phyloP scores from a whole-genome alignment of 2,329 filamentous ascomycete species.

The Mycocentrospora acerina region DNA sequence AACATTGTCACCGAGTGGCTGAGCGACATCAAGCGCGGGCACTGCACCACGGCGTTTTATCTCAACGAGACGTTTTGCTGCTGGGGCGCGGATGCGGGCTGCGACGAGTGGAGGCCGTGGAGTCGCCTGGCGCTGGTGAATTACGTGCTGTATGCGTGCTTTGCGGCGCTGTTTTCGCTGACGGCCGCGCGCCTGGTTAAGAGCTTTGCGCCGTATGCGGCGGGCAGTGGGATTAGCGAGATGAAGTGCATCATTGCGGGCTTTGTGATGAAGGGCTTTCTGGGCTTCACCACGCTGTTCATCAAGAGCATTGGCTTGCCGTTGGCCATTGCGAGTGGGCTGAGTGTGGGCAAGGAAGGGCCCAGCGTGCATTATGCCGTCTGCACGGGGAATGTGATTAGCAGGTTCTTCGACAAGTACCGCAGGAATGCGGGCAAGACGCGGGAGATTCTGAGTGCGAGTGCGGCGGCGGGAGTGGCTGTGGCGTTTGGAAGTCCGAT shows the following conservation, averaged over 20 bases:
- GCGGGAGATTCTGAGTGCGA: conserved; percentile 90
- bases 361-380: conserved; percentile 99
- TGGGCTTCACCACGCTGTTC: conserved; percentile 84
- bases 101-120: conserved; percentile 87
- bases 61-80: conserved; percentile 97
- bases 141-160: conserved; percentile 84
- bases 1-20: conserved; percentile 98
- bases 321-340: conserved; percentile 86
- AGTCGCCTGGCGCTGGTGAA: conserved; percentile 75
- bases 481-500: conserved; percentile 98
- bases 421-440: conserved; percentile 89
- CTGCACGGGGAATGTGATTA: conserved; percentile 95
- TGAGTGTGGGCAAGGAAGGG: conserved; percentile 95
- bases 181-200: conserved; percentile 83
- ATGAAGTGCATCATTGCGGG: conserved; percentile 99
- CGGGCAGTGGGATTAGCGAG: conserved; percentile 94
- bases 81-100: conserved; percentile 91
- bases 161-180: conserved; percentile 80
- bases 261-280: conserved; percentile 98
- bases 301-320: conserved; percentile 94
- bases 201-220: conserved; percentile 90
- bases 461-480: conserved; percentile 89
- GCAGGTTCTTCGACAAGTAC: conserved; percentile 89
- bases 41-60: conserved; percentile 94
- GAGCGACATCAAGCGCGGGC: conserved; percentile 91